Conservation (phyloP, 2,329 filamentous ascomycete species). For the Trichophaea hybrida region DNA sequence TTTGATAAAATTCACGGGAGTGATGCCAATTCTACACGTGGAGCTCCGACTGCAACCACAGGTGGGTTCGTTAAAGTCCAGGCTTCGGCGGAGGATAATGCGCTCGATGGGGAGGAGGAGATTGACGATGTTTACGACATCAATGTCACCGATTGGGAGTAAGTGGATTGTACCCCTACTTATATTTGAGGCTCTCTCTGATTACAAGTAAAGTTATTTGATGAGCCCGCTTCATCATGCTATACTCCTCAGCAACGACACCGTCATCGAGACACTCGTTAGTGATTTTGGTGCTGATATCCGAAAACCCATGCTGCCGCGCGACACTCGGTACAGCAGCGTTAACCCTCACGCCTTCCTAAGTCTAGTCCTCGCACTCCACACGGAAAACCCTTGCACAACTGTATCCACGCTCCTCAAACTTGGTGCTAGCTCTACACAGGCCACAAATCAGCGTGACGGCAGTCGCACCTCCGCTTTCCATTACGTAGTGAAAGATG, state of each 20-base stretch:
- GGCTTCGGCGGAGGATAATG: background rate
- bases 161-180: conserved; percentile 39
- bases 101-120: conserved; percentile 32
- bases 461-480: conserved; percentile 45
- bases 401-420: conserved; percentile 53
- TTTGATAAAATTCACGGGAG: conserved; percentile 43
- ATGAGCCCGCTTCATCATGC: conserved; percentile 56
- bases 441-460: conserved; percentile 47
- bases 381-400: conserved; percentile 34
- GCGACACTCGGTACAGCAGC: background rate
- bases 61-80: conserved; percentile 60
- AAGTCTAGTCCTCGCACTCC: conserved; percentile 54
- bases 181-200: background rate
- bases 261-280: conserved; percentile 52
- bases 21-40: conserved; percentile 10
- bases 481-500: conserved; percentile 7
- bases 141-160: conserved; percentile 67
- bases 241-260: conserved; percentile 55
- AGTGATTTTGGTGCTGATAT: conserved; percentile 61
- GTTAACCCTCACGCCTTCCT: conserved; percentile 41
- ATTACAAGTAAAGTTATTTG: conserved; percentile 12
- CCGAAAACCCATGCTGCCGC: conserved; percentile 45
- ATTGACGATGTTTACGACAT: conserved; percentile 70
- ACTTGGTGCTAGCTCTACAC: conserved; percentile 57
- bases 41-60: conserved; percentile 38